These are phyloP conservation scores for Yamadazyma trypodendri DNA, from an alignment of 1,139 yeast genomes.

Conservation along the genomic window DNA sequence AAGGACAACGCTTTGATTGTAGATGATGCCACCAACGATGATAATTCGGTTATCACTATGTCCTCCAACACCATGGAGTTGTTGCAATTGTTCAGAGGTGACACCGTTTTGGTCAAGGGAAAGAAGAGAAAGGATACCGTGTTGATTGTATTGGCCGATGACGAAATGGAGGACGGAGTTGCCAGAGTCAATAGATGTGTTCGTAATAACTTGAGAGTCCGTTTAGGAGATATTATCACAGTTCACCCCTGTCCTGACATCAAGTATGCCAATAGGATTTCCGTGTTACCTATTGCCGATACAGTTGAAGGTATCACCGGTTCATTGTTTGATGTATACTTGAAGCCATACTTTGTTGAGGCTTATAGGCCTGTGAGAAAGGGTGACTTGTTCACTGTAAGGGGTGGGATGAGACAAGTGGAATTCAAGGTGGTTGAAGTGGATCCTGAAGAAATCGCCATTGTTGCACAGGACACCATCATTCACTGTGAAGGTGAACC, in stretches of 20 bases:
- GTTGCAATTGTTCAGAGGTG: constrained; percentile 94
- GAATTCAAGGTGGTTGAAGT: constrained; percentile 98
- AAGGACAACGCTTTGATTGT: constrained; percentile 92
- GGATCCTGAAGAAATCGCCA: constrained; percentile 96
- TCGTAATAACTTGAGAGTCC: constrained; percentile 89
- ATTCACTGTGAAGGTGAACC: constrained; percentile 99
- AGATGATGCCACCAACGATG: constrained; percentile 97
- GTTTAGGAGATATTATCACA: constrained; percentile 89
- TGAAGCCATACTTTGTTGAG: constrained; percentile 97
- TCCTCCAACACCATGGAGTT: constrained; percentile 94
- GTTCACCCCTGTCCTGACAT: constrained; percentile 97
- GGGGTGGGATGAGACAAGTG: constrained; percentile 99
- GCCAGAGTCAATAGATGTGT: constrained; percentile 94
- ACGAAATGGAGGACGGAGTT: constrained; percentile 94
- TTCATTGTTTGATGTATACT: constrained; percentile 91
- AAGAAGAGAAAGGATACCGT: constrained; percentile 98
- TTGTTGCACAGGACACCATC: constrained; percentile 97
- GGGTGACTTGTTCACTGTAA: constrained; percentile 92
- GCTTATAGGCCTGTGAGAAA: constrained; percentile 98
- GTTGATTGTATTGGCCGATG: constrained; percentile 93
- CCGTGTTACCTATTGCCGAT: constrained; percentile 97
- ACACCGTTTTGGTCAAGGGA: constrained; percentile 95
- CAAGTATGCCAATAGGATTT: constrained; percentile 89
- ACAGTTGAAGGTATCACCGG: constrained; percentile 98
- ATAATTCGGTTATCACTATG: constrained; percentile 93